Base-by-base conservation (phyloP, 768 basidiomycete genomes). In the Lactarius pseudohatsudake region DNA sequence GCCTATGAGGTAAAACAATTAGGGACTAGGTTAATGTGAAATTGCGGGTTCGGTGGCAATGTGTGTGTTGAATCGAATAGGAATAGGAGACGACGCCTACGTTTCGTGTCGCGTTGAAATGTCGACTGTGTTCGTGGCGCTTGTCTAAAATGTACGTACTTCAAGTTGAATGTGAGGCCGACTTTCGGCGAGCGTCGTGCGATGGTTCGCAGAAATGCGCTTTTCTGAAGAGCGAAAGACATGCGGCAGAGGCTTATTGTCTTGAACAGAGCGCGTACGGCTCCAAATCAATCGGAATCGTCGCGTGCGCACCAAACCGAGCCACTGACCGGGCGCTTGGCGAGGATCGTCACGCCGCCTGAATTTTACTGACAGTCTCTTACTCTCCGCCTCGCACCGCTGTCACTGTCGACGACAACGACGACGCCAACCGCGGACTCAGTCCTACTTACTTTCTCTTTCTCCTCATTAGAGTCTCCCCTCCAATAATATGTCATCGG, bases 1-100 rank as follows among this genome's bases (percentile, higher is more conserved):
- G 70, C 91, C 92, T 91, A 72, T 38, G 59, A 38, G 43, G 67
- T 57, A 64, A 64, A 68, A 62, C 61, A 69, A 71, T 71, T 71
- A 69, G 65, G 34, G 54, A 69, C 62, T 65, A 57, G 34, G 62
- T 59, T 59, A 41, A 63, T 67, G 47, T 69, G 59, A 64, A 69
- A 65, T 70, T 64, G 41, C 30, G 32, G 34, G 56, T 53, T 53
- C 50, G 50, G 50, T n/a, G 15, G 22, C 22, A 47, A 28, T 38
- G 54, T 20, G 54, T 20, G 38, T 36, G 11, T 28, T 45, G 61
- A 26, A 22, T 13, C 36, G 57, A 54, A 22, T 18, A 40, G 30
- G 57, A 54, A 22, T 18, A 40, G 38, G 50, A 67, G n/a, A 67
- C 22, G 57, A 59, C 9, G 34, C 61, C 50, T 59, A 67, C 66